Conservation (phyloP, 78 protist genomes). For the Guillardia theta region DNA sequence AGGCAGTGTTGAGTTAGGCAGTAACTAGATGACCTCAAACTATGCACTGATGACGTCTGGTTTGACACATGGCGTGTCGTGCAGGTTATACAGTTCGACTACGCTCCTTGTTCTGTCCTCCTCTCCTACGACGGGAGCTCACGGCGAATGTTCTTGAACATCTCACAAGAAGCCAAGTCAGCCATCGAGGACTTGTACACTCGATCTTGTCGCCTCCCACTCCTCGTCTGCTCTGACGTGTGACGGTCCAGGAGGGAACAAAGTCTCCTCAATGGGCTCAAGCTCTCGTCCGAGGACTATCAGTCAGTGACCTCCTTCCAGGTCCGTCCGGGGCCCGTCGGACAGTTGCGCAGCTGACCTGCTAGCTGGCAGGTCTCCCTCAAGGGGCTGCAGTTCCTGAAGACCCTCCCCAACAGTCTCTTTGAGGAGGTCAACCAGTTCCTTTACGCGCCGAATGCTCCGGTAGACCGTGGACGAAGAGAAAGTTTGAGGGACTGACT, state of each 20-base stretch:
- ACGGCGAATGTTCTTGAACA: conserved; percentile 23
- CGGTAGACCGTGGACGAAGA: too few relatives aligned
- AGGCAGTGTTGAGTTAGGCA: too few relatives aligned
- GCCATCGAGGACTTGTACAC: background rate
- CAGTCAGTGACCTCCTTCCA: background rate
- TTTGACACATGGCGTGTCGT: too few relatives aligned
- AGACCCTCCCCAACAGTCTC: background rate
- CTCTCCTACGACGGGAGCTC: background rate
- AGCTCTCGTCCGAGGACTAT: background rate
- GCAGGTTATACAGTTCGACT: conserved; percentile 27
- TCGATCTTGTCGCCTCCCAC: too few relatives aligned
- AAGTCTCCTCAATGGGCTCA: background rate
- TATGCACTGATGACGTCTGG: too few relatives aligned
- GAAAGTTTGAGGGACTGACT: too few relatives aligned
- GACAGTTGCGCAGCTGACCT: too few relatives aligned
- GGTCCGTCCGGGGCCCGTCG: too few relatives aligned
- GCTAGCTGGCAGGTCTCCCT: too few relatives aligned
- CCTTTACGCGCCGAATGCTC: background rate
- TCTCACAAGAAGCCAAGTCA: conserved; percentile 37
- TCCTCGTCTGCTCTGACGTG: too few relatives aligned
- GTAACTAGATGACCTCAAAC: too few relatives aligned
- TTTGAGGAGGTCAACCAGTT: background rate
- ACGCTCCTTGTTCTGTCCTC: background rate
- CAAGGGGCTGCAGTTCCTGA: conserved; percentile 13
- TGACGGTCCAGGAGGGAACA: too few relatives aligned